Base-by-base conservation (phyloP, 352 stramenopile species). In the Elongisporangium prolatum region DNA sequence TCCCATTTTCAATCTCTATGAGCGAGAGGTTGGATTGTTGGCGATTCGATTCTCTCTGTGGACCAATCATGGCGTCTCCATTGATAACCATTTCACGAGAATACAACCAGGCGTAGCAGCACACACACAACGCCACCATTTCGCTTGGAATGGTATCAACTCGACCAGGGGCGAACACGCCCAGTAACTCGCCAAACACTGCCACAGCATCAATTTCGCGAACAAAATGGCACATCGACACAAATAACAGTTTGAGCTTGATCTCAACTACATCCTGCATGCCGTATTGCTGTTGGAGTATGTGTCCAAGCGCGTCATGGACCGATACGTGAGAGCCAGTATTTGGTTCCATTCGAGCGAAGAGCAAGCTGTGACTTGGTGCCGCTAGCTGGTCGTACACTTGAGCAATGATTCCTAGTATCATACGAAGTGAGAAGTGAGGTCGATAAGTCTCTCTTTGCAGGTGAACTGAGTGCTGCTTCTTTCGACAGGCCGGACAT, bases 131-230 rank as follows among this genome's bases (percentile, higher is more conserved):
- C 0, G 77, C 79, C 3, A 81, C 72, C 61, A 91, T 74, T 14
- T 79, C 74, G 21, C 68, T 58, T 9, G 79, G 74, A 10, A 76
- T 64, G 9, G 76, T 65, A 14, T 81, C 72, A 10, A 59, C 47
- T 16, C 67, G 20, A 13, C 62, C 53, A 1, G 52, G 52, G 0
- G 60, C 61, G 58, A 88, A 85, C 21, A 88, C 64, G 1, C 62
- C 77, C 1, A 91, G 48, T n/a, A 91, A 60, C 37, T 89, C 82
- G 14, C 75, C 74, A 59, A 89, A 91, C 7, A 91, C 82, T 0
- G 77, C 80, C 9, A 89, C 56, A 10, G 72, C 77, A 21, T 91
- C 82, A 14, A 77, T 69, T 7, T 83, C 56, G 3, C 59, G 69
- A 2, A 88, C 52, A 21, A 65, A 82, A 34, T 88, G 72, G 9